phyloP scores from a whole-genome alignment of 164 flowering plant species.

The Magnolia sinica region DNA sequence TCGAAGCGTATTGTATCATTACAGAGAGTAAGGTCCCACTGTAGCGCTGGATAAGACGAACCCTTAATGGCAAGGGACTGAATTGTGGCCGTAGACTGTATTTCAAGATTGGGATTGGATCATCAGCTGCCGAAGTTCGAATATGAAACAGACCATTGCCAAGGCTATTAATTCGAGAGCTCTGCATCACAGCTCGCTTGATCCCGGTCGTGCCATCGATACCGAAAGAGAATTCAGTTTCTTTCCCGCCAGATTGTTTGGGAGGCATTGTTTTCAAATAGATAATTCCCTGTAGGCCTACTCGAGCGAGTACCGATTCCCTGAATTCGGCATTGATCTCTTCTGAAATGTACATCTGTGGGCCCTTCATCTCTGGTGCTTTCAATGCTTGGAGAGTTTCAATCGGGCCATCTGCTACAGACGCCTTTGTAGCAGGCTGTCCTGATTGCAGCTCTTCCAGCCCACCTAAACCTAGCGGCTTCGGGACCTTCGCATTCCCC shows the following conservation, averaged over 20 bases:
- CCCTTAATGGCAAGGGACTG: constrained; percentile 84
- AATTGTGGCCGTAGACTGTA: constrained; percentile 75
- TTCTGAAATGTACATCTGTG: constrained; percentile 78
- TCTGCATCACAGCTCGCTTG: constrained; percentile 73
- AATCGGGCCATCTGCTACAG: constrained; percentile 46
- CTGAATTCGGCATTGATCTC: constrained; percentile 82
- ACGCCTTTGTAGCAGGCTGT: constrained; percentile 27
- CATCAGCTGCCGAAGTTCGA: constrained; percentile 56
- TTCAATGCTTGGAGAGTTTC: constrained; percentile 68
- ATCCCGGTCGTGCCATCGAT: constrained; percentile 69
- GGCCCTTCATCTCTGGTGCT: constrained; percentile 77
- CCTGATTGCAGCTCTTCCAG: constrained; percentile 71
- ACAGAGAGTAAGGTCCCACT: constrained; percentile 89
- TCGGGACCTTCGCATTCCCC: constrained; percentile 48
- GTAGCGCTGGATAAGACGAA: constrained; percentile 71
- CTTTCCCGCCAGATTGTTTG: constrained; percentile 51
- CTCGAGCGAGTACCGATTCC: constrained; percentile 86
- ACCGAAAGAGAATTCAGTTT: constrained; percentile 88
- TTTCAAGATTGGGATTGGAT: constrained; percentile 74
- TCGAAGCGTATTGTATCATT: constrained; percentile 87
- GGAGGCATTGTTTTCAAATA: constrained; percentile 77
- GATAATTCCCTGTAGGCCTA: constrained; percentile 71
- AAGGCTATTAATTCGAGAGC: constrained; percentile 70
- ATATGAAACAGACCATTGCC: constrained; percentile 87
- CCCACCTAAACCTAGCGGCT: constrained; percentile 58